A percentile compares a stretch with the other conserved stretches of the same genome.
Conservation (phyloP, 2,329 filamentous ascomycete genomes). For the Arthrobotrys sphaeroides region DNA sequence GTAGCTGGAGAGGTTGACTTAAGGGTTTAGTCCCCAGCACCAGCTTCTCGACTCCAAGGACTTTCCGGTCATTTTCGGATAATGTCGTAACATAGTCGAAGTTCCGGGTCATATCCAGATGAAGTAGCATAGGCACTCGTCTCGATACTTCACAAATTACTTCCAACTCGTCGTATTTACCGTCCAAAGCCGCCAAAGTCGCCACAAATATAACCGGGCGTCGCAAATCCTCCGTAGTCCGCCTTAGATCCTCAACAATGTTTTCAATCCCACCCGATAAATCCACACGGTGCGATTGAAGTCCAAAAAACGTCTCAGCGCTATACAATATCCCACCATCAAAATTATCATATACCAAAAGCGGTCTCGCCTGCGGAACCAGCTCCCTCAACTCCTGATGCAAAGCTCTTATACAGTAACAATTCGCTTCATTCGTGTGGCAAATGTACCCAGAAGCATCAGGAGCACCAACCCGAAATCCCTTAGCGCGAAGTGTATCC, state of each 20-base stretch:
- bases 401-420: conserved; percentile 37
- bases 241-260: background rate
- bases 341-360: conserved; percentile 37
- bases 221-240: background rate
- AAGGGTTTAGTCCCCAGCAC: background rate
- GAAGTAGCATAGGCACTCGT: conserved; percentile 9
- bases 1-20: background rate
- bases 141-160: conserved; percentile 20
- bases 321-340: background rate
- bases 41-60: background rate
- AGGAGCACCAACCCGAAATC: conserved; percentile 9
- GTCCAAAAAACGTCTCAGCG: conserved; percentile 14
- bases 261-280: background rate
- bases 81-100: conserved; percentile 43
- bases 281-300: conserved; percentile 5
- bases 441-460: conserved; percentile 22
- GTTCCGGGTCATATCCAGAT: conserved; percentile 33
- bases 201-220: conserved; percentile 35
- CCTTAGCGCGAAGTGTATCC: conserved; percentile 17
- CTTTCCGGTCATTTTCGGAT: background rate
- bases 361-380: background rate
- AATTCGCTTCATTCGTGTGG: conserved; percentile 23
- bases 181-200: background rate
- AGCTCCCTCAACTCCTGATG: conserved; percentile 29
- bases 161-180: conserved; percentile 9